These are phyloP conservation scores for Bryoerythrophyllum caledonicum DNA, from an alignment of 225 moss, liverwort and hornwort species.

Conservation along the genomic window DNA sequence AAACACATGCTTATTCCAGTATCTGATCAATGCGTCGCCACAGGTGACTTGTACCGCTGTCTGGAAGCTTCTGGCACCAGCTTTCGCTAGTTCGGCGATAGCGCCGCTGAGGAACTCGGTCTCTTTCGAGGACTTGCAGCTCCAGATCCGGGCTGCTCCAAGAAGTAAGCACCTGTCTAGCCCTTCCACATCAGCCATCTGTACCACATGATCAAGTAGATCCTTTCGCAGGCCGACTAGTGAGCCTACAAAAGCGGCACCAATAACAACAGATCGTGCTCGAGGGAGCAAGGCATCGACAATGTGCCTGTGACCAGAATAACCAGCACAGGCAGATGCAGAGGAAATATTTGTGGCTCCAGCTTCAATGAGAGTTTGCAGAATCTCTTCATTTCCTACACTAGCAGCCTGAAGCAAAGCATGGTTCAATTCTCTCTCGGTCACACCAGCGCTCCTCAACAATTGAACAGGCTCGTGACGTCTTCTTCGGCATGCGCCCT, in stretches of 20 bases:
- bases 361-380: slow-evolving; percentile 52
- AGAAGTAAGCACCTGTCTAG: slow-evolving; percentile 58
- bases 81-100: slow-evolving; percentile 46
- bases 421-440: slow-evolving; percentile 46
- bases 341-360: slow-evolving; percentile 61
- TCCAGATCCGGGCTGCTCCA: slow-evolving; percentile 65
- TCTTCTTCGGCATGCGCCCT: slow-evolving; percentile 34
- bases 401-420: slow-evolving; percentile 62
- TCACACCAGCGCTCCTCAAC: slow-evolving; percentile 36
- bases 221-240: slow-evolving; percentile 57
- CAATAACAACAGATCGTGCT: slow-evolving; percentile 47
- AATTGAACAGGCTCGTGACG: slow-evolving; percentile 38
- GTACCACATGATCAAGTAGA: slow-evolving; percentile 48
- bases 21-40: slow-evolving; percentile 60
- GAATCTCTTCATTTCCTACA: slow-evolving; percentile 48
- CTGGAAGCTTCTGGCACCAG: slow-evolving; percentile 61
- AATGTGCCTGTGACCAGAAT: slow-evolving; percentile 55
- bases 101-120: slow-evolving; percentile 51
- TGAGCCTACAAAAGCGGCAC: slow-evolving; percentile 63
- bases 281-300: slow-evolving; percentile 55
- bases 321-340: slow-evolving; percentile 67
- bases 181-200: slow-evolving; percentile 56
- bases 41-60: slow-evolving; percentile 62
- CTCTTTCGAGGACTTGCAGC: slow-evolving; percentile 57
- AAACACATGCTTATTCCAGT: slow-evolving; percentile 63